A percentile compares a stretch with the other conserved stretches of the same genome.
Evolutionary conservation across 106 monocot species (phyloP).

Genomic region (Dendrobium nobile): DNA sequence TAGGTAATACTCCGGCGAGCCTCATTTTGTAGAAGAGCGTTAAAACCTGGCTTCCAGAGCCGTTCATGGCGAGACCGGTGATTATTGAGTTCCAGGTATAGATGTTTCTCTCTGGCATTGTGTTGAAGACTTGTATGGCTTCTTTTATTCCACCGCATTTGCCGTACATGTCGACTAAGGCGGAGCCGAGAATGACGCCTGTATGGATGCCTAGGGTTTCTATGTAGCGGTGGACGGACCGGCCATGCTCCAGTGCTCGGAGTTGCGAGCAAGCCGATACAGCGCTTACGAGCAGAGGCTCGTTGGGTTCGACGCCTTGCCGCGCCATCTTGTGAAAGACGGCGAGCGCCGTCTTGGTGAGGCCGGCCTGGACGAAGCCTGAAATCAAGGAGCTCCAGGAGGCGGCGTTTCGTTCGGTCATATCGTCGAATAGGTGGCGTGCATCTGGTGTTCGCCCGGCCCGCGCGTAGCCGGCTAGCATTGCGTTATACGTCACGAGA

Average conservation of each 20-base stretch:
- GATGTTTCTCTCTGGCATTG: conserved; percentile 54
- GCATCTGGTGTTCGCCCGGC: conserved; percentile 21
- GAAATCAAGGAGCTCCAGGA: conserved; percentile 63
- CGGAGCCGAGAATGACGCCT: conserved; percentile 30
- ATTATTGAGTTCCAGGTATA: conserved; percentile 69
- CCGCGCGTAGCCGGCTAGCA: conserved; percentile 52
- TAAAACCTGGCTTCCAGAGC: conserved; percentile 32
- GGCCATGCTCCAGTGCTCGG: conserved; percentile 33
- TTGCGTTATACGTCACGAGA: conserved; percentile 67
- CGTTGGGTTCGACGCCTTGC: conserved; percentile 28
- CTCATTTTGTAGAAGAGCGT: conserved; percentile 64
- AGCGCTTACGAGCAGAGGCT: conserved; percentile 37
- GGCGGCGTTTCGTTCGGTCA: conserved; percentile 42
- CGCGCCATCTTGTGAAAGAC: conserved; percentile 36
- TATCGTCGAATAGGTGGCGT: conserved; percentile 34
- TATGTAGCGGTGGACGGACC: conserved; percentile 23
- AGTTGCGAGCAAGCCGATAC: conserved; percentile 53
- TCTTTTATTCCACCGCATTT: conserved; percentile 49
- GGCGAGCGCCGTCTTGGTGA: conserved; percentile 29
- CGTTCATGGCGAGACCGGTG: conserved; percentile 55
- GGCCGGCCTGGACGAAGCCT: conserved; percentile 40
- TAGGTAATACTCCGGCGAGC: conserved; percentile 26
- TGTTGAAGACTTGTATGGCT: conserved; percentile 40
- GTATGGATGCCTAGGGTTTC: not conserved
- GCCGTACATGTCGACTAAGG: conserved; percentile 65